Evolutionary conservation across 2,329 filamentous ascomycete genomes (phyloP).

Genomic region (Epicoccum nigrum): DNA sequence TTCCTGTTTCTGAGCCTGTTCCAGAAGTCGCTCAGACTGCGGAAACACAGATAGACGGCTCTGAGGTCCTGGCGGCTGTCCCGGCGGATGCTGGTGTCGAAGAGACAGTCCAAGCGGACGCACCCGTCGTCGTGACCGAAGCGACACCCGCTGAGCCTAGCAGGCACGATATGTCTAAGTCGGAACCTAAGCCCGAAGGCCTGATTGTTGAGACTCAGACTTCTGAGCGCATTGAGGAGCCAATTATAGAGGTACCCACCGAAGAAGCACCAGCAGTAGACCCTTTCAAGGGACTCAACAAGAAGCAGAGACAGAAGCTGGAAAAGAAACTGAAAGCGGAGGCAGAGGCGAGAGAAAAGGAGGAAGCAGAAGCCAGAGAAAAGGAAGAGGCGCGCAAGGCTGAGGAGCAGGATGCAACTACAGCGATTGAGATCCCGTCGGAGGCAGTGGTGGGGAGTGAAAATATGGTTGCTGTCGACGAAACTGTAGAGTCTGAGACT

Average conservation of each 20-base stretch:
- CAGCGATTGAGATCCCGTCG: no score
- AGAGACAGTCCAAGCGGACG: no score
- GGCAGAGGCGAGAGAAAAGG: constrained; percentile 10
- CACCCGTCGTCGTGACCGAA: no score
- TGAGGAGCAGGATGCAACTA: no score
- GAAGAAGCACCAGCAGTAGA: neutral
- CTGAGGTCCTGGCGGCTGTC: neutral
- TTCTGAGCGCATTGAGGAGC: neutral
- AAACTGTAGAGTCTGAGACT: no score
- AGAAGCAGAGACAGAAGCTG: constrained; percentile 30
- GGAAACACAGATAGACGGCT: neutral
- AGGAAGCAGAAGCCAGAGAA: neutral
- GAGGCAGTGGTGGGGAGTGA: no score
- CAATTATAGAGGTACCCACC: neutral
- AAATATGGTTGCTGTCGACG: no score
- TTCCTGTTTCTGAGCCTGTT: neutral
- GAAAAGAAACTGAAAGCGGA: constrained; percentile 21
- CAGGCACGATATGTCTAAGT: no score
- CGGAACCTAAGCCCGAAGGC: no score
- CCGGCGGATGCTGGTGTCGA: neutral
- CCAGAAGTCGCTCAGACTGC: neutral
- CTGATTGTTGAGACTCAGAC: neutral
- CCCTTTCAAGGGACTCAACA: constrained; percentile 8
- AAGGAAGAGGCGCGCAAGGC: no score
- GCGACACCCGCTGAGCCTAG: no score